Evolutionary conservation across 2,329 filamentous ascomycete species (phyloP).

Genomic region (Beauveria medogensis): DNA sequence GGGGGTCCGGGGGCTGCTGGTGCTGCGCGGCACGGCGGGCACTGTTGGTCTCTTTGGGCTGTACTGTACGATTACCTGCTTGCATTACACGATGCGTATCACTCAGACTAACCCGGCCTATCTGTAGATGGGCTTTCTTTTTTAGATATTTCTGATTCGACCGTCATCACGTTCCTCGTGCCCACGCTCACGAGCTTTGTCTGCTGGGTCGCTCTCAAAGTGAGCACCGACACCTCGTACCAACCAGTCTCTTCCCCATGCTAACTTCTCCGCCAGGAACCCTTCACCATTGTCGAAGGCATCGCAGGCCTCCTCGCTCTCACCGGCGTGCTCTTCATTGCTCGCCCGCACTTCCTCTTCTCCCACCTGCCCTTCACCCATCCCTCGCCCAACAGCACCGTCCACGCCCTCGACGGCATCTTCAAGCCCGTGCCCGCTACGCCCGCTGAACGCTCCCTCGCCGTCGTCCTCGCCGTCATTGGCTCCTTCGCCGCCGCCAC

Average conservation of each 20-base stretch:
- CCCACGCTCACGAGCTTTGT: conserved; percentile 60
- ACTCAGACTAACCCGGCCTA: no score
- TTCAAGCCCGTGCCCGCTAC: conserved; percentile 30
- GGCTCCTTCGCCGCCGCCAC: conserved; percentile 62
- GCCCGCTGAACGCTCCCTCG: conserved; percentile 54
- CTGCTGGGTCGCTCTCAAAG: conserved; percentile 45
- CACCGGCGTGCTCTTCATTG: conserved; percentile 66
- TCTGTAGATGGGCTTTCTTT: conserved; percentile 44
- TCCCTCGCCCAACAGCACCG: conserved; percentile 14
- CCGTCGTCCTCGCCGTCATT: conserved; percentile 56
- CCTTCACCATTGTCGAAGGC: conserved; percentile 64
- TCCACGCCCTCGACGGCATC: conserved; percentile 16
- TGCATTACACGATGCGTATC: no score
- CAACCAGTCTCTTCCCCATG: no score
- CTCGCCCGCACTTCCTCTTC: conserved; percentile 57
- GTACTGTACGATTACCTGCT: conserved; percentile 24
- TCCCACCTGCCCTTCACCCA: conserved; percentile 13
- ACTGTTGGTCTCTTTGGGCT: conserved; percentile 57
- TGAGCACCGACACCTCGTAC: conserved; percentile 10
- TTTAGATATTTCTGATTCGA: conserved; percentile 69
- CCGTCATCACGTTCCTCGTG: conserved; percentile 70
- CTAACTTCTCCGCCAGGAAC: conserved; percentile 40
- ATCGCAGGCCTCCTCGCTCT: conserved; percentile 62
- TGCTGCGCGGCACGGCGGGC: conserved; percentile 57
- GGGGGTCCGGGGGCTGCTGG: conserved; percentile 54